Evolutionary conservation across 2,329 filamentous ascomycete genomes (phyloP), one percentile per base, ranked within the genome.

Genomic region (Trichoderma sp.): DNA sequence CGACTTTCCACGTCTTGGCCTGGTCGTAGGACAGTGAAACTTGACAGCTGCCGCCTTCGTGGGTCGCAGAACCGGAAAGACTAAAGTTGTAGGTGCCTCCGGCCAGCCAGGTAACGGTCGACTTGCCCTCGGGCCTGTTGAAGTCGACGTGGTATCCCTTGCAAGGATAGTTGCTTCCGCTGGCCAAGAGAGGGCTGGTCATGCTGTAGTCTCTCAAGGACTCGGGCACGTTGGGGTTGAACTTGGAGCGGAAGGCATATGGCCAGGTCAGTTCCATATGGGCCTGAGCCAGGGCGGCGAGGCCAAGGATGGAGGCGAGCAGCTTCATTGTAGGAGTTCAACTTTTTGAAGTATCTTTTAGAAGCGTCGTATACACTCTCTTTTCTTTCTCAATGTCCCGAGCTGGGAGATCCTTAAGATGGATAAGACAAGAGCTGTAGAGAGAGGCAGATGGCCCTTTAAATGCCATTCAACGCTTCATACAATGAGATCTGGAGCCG

Each of bases 41-140:
- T 80, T 95, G 92, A 80, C 91, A 94, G 14, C 89, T 92, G 34
- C 92, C 92, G 37, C 91, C 91, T 43, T 84, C 82, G 80, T 93
- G 91, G 60, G 79, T 79, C 43, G 88, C 88, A 58, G 85, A 85
- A 34, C 91, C 91, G 69, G 79, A 79, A 60, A 94, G 81, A 66
- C 84, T 86, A 78, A 93, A 83, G 72, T 87, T 86, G 79, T 91
- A 88, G 24, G 81, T 80, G 67, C 83, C 78, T 46, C 91, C 91
- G 3, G 89, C 85, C 5, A 80, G 76, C 77, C 90, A 94, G 26
- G 83, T 86, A 37, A 86, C 87, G 24, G 87, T 86, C 5, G 87
- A 79, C 21, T 81, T 78, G 71, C 87, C 87, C 55, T 80, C 79
- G 11, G 78, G 63, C 39, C 81, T 83, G 73, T 82, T 84, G 46